Evolutionary conservation across 768 basidiomycete genomes (phyloP).

Genomic region (Daedaleopsis nitida): DNA sequence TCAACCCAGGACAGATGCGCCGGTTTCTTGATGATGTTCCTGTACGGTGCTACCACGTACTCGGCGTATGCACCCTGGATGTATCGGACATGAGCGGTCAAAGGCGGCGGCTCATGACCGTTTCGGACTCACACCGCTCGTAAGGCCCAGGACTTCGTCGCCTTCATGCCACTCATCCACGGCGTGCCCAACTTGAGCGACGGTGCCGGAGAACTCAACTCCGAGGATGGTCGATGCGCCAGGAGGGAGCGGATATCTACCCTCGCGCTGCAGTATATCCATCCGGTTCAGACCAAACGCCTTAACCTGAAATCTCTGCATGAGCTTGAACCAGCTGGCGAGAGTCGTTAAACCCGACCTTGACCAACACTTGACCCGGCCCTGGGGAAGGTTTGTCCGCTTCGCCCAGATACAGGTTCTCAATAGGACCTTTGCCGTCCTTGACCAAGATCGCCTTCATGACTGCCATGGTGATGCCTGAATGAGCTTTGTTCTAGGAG

Average conservation of each 20-base stretch:
- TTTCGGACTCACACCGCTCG: slow-evolving; percentile 77
- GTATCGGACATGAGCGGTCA: too few species aligned
- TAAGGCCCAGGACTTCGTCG: slow-evolving; percentile 87
- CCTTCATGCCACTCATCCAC: slow-evolving; percentile 49
- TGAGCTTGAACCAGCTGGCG: not conserved
- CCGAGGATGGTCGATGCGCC: slow-evolving; percentile 77
- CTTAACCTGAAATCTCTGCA: slow-evolving; percentile 51
- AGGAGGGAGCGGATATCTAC: slow-evolving; percentile 77
- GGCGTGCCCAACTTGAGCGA: slow-evolving; percentile 40
- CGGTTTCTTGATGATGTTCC: slow-evolving; percentile 76
- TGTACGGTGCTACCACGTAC: slow-evolving; percentile 68
- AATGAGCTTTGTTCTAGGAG: too few species aligned
- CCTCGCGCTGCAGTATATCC: slow-evolving; percentile 77
- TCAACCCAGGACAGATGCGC: slow-evolving; percentile 74
- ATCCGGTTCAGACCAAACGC: slow-evolving; percentile 90
- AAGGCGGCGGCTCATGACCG: too few species aligned
- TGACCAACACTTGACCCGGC: slow-evolving; percentile 72
- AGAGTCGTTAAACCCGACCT: slow-evolving; percentile 43
- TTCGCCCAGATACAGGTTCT: slow-evolving; percentile 80
- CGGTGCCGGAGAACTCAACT: slow-evolving; percentile 82
- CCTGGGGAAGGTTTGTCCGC: slow-evolving; percentile 59
- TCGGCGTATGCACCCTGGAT: slow-evolving; percentile 88
- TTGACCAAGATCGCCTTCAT: slow-evolving; percentile 86
- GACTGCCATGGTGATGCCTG: not conserved
- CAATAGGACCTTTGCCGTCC: slow-evolving; percentile 70